Percentiles rank a stretch among this genome's conserved stretches.
Evolutionary conservation across 2,329 filamentous ascomycete species (phyloP).

Genomic region (Fusarium sp.): DNA sequence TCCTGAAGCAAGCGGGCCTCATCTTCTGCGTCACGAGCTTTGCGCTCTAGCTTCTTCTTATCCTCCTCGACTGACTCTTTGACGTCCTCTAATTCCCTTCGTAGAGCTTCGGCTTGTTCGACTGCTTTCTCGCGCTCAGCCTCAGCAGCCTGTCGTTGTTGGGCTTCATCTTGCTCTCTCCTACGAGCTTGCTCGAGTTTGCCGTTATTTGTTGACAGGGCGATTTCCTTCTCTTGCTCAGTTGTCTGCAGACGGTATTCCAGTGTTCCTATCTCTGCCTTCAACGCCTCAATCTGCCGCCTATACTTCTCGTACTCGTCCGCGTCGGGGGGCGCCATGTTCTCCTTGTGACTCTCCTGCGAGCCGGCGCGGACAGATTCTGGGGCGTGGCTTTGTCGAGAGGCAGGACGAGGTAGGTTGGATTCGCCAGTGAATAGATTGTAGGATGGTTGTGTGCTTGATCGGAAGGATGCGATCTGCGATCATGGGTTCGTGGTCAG

Average conservation of each 20-base stretch:
- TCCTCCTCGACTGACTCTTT: conserved; percentile 64
- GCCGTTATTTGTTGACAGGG: conserved; percentile 81
- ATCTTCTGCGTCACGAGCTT: conserved; percentile 77
- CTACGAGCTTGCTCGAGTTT: conserved; percentile 84
- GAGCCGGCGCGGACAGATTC: conserved; percentile 62
- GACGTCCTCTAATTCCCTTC: conserved; percentile 64
- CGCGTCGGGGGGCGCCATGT: conserved; percentile 68
- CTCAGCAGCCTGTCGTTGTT: conserved; percentile 71
- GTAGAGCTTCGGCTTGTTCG: conserved; percentile 62
- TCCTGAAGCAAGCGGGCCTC: conserved; percentile 81
- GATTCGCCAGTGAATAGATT: conserved; percentile 70
- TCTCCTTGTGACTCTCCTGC: conserved; percentile 70
- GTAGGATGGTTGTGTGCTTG: conserved; percentile 65
- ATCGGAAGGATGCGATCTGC: conserved; percentile 61
- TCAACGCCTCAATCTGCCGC: conserved; percentile 78
- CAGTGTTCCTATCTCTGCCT: conserved; percentile 88
- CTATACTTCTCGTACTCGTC: conserved; percentile 69
- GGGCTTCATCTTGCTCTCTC: conserved; percentile 87
- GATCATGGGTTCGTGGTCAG: conserved; percentile 20
- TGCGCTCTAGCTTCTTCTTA: conserved; percentile 74
- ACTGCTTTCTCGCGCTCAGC: conserved; percentile 63
- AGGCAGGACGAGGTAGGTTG: conserved; percentile 51
- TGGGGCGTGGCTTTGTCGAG: conserved; percentile 56
- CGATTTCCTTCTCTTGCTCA: conserved; percentile 88
- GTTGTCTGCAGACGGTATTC: conserved; percentile 88